Percentiles rank a stretch among this genome's conserved stretches.
Evolutionary conservation across 345 rosid genomes (phyloP).

Genomic region (Lepidium sativum): DNA sequence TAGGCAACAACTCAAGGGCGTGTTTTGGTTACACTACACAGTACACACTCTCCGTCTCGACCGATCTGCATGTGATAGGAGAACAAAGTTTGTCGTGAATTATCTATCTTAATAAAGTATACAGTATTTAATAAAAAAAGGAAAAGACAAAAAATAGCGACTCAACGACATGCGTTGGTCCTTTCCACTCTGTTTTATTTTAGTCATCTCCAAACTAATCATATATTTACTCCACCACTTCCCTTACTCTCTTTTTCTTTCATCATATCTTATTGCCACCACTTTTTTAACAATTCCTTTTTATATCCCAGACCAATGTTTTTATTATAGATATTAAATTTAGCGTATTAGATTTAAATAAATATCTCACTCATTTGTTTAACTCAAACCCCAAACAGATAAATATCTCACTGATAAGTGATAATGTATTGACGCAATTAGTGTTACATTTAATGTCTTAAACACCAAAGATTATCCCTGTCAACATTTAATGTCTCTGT

Average conservation of each 20-base stretch:
- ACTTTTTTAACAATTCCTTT: too few relatives aligned
- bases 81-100: not conserved
- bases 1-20: too few relatives aligned
- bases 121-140: too few relatives aligned
- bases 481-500: too few relatives aligned
- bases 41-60: too few relatives aligned
- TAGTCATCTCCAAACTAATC: not conserved
- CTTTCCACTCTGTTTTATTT: conserved; percentile 17
- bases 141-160: not conserved
- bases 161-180: conserved; percentile 19
- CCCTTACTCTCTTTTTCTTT: not conserved
- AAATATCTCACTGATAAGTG: not conserved
- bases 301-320: too few relatives aligned
- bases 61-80: conserved; percentile 9
- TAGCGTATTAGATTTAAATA: too few relatives aligned
- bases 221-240: not conserved
- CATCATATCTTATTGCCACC: too few relatives aligned
- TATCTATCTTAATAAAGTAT: not conserved
- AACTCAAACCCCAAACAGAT: too few relatives aligned
- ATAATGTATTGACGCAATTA: not conserved
- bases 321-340: too few relatives aligned
- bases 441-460: not conserved
- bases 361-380: too few relatives aligned
- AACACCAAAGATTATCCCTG: not conserved
- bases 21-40: too few relatives aligned